phyloP scores from a whole-genome alignment of 371 early-diverging fungal species.

The Thermomucor indicae-seudaticae region DNA sequence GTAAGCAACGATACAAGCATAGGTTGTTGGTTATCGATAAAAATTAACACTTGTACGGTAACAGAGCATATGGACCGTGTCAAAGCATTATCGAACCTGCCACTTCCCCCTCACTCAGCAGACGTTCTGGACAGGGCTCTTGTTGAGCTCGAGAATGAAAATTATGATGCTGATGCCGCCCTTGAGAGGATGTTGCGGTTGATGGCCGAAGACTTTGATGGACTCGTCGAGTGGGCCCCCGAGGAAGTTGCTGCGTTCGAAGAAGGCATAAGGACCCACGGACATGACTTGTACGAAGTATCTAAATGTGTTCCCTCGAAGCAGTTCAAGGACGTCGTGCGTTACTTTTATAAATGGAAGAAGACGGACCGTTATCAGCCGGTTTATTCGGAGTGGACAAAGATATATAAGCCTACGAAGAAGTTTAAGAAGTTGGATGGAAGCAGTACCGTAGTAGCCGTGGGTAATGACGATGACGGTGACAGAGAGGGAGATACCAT shows the following conservation, averaged over 20 bases:
- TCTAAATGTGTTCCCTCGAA: slow-evolving; percentile 53
- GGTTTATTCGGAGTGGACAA: slow-evolving; percentile 70
- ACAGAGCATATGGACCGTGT: slow-evolving; percentile 45
- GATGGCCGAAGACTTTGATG: slow-evolving; percentile 43
- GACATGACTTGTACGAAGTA: slow-evolving; percentile 67
- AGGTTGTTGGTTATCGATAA: background rate
- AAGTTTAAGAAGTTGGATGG: slow-evolving; percentile 29
- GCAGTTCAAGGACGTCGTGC: slow-evolving; percentile 60
- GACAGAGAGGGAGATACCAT: slow-evolving; percentile 16
- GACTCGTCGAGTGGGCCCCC: slow-evolving; percentile 57
- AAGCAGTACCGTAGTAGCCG: background rate
- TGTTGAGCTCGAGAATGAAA: slow-evolving; percentile 45
- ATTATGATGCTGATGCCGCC: slow-evolving; percentile 58
- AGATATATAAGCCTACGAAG: slow-evolving; percentile 62
- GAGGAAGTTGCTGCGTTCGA: slow-evolving; percentile 64
- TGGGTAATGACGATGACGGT: slow-evolving; percentile 3
- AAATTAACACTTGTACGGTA: slow-evolving; percentile 21
- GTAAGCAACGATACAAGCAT: slow-evolving; percentile 22
- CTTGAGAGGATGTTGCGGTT: slow-evolving; percentile 48
- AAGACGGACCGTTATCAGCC: slow-evolving; percentile 66
- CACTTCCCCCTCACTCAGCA: slow-evolving; percentile 37
- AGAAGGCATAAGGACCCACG: slow-evolving; percentile 61
- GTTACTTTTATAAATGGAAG: slow-evolving; percentile 73
- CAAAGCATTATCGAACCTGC: slow-evolving; percentile 28
- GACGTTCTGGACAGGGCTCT: slow-evolving; percentile 66